Evolutionary conservation across 2,329 filamentous ascomycete genomes (phyloP).

Genomic region (Botrytis sinoallii): DNA sequence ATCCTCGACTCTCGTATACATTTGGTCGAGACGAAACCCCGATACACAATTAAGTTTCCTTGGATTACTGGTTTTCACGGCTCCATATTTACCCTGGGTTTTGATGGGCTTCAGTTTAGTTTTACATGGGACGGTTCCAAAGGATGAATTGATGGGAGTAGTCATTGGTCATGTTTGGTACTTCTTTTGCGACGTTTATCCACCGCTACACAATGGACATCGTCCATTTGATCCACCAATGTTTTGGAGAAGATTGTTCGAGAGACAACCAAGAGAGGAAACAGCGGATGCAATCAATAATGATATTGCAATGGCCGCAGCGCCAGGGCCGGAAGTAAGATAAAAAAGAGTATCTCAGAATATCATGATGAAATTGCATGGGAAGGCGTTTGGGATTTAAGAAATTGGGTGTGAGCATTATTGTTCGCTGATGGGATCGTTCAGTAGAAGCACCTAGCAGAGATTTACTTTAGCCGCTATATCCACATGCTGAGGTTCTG

Average conservation of each 20-base stretch:
- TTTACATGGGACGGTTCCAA: slow-evolving; percentile 85
- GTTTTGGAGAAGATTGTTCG: slow-evolving; percentile 89
- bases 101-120: slow-evolving; percentile 88
- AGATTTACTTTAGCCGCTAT: not conserved
- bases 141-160: slow-evolving; percentile 94
- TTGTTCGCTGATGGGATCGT: not conserved
- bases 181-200: slow-evolving; percentile 96
- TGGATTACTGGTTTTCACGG: slow-evolving; percentile 84
- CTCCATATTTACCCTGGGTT: slow-evolving; percentile 94
- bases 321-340: slow-evolving; percentile 41
- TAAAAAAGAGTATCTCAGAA: slow-evolving; percentile 23
- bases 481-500: not conserved
- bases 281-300: slow-evolving; percentile 56
- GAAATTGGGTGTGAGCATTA: not conserved
- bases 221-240: slow-evolving; percentile 82
- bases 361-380: slow-evolving; percentile 9
- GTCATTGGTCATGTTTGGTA: slow-evolving; percentile 97
- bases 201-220: slow-evolving; percentile 79
- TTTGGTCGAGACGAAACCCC: slow-evolving; percentile 94
- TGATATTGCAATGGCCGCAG: slow-evolving; percentile 58
- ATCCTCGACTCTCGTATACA: slow-evolving; percentile 91
- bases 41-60: slow-evolving; percentile 87
- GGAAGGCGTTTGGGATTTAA: slow-evolving; percentile 19
- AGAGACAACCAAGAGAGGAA: slow-evolving; percentile 51
- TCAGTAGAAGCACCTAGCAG: not conserved